Base-by-base conservation (phyloP, 2,329 filamentous ascomycete species). In the Ploettnerulaceae sp. region DNA sequence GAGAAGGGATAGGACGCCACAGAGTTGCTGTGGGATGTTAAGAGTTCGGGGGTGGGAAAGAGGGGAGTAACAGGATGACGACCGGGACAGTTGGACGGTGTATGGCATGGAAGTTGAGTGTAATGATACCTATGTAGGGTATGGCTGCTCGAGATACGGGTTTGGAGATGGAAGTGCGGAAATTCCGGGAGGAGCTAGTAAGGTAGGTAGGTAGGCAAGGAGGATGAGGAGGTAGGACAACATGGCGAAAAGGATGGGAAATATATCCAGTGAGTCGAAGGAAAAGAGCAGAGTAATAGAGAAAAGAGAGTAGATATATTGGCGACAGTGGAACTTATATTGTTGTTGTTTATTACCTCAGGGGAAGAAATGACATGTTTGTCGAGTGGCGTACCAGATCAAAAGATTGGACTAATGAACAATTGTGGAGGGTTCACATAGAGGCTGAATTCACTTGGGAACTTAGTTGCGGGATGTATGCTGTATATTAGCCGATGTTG, bases 1-100 rank as follows among this genome's bases (percentile, higher is more conserved):
- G 46, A 76, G 71, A 2, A 75, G 74, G 5, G 67, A 65, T 46
- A 65, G 61, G 7, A 76, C 73, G 28, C 69, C 69, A 25, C 73
- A 72, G 50, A 76, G 74, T 56, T 73, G 70, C 42, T 36, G 34
- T 24, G 20, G 9, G 41, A 17, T 25, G 42, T 47, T n/a, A 44
- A 48, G 1, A 25, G 28, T n/a, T n/a, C 8, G 29, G 38, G 4
- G 24, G 9, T 5, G 38, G 26, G 11, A 29, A 14, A 8, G 36
- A 32, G 11, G 37, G 14, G 25, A 48, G 47, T 11, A 34, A 20
- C 6, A 36, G 28, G 28, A 26, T 7, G 15, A 51, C 9, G 9
- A 33, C 5, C 6, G 34, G 20, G 20, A 51, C 14, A 20, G 15
- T 32, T 29, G 21, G 6, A 15, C 12, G n/a, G 18, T 39, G 24